Evolutionary conservation across 2,329 filamentous ascomycete species (phyloP), one percentile per base, ranked within the genome.

Genomic region (Polychaeton citri): DNA sequence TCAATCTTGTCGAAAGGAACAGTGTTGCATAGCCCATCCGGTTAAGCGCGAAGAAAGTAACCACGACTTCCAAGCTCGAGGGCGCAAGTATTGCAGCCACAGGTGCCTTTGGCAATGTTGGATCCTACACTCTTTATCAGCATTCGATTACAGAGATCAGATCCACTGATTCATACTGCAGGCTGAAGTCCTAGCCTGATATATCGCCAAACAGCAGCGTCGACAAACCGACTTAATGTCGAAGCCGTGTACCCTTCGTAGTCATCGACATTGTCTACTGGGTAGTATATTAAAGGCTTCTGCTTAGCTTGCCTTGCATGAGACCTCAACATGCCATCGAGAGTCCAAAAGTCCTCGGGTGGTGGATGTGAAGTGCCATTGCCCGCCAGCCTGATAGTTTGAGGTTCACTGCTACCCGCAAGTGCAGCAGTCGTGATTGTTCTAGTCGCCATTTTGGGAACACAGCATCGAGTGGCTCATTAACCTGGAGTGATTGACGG

Each of bases 1-100:
- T 62, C 2, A 75, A 59, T 5, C 72, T 56, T 2, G 68, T 71
- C 1, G 71, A 74, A 2, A 76, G 57, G 21, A 74, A 62, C 2
- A 76, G 53, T 2, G 65, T 59, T 0, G 69, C 65, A 53, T 71
- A 70, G 6, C 73, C 72, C 9, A 76, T 54, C 40, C 70, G 65
- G 19, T 62, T 65, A 33, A 77, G 46, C 0, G 69, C 72, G 31
- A 75, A 60, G 30, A 69, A 56, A 3, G 69, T 66, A 21, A 74
- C 55, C 24, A 74, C 59, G 40, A 72, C 72, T 36, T 72, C 66
- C 7, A 76, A 56, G 41, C 68, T 66, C 1, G 71, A 73, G 1
- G 62, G 59, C 1, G 67, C 70, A 2, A 76, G 53, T 8, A 76
- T 47, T 1, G 63, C 68, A 17, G 74, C 59, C 1, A 67, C 62